Base-by-base conservation (phyloP, 768 basidiomycete species). In the Pholiota conissans region DNA sequence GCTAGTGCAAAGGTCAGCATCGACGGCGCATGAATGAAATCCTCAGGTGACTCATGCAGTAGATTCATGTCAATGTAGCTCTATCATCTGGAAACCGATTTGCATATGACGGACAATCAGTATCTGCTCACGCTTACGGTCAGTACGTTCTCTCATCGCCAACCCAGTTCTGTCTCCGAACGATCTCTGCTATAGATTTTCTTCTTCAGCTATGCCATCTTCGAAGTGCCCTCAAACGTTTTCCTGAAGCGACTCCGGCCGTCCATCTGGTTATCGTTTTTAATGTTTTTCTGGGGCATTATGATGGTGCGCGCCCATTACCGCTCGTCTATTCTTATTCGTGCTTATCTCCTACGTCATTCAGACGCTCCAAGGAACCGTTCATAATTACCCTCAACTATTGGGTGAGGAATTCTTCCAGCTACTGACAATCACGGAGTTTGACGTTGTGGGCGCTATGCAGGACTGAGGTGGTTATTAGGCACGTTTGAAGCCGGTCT, bases 191-290 rank as follows among this genome's bases (percentile, higher is more conserved):
- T 45, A n/a, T 16, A 75, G 74, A 72, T 75, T 48, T 76, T 84
- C 63, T 84, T 83, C 70, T 82, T 85, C 72, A 79, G 85, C 51
- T 91, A 92, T 65, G 79, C 86, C 2, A 65, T 90, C 26, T 91
- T 91, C 59, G 87, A 91, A 78, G 86, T 90, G 27, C 90, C 90
- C 2, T 88, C 86, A 13, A 90, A 90, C 59, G 71, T 89, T 2
- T 84, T 89, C 67, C 72, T 90, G 50, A 90, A 90, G 67, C 82
- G 87, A 30, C 76, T 90, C 29, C 79, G 89, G 0, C 91, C 90
- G 0, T 90, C 89, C 3, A 69, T 93, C 32, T 92, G 90, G 90
- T 73, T 93, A 5, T 89, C 88, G 5, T 58, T 78, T 26, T 75
- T 91, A 52, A 91, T 93, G 90, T 60, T 89, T 2, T 62, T 83